A percentile compares a stretch with the other conserved stretches of the same genome.
Conservation (phyloP, 208 protist species). For the Endotrypanum monterogeii region DNA sequence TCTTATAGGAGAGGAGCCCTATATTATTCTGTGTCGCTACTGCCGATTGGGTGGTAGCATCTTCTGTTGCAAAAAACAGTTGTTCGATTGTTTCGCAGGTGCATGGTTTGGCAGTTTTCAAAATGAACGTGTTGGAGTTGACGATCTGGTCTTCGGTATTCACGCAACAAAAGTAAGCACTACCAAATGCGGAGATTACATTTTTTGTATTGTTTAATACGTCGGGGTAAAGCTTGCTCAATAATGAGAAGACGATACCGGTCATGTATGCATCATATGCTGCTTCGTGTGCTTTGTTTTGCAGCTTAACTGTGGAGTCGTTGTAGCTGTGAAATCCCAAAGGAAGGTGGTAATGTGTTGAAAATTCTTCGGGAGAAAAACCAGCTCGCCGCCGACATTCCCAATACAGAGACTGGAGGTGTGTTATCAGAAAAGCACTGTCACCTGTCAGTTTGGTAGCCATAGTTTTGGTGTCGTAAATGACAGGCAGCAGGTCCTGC, state of each 20-base stretch:
- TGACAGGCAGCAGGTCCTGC: slow-evolving; percentile 35
- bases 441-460: slow-evolving; percentile 20
- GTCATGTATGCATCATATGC: slow-evolving; percentile 86
- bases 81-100: slow-evolving; percentile 21
- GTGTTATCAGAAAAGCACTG: slow-evolving; percentile 22
- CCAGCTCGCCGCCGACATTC: slow-evolving; percentile 31
- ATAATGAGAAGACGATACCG: slow-evolving; percentile 44
- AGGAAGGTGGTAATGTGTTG: slow-evolving; percentile 33
- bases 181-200: slow-evolving; percentile 57
- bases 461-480: slow-evolving; percentile 83
- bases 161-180: slow-evolving; percentile 33
- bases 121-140: slow-evolving; percentile 22
- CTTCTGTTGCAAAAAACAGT: slow-evolving; percentile 25
- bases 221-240: slow-evolving; percentile 21
- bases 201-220: slow-evolving; percentile 31
- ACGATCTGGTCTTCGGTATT: slow-evolving; percentile 12
- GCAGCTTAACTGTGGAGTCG: slow-evolving; percentile 16
- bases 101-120: slow-evolving; percentile 9
- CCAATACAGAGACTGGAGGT: slow-evolving; percentile 46
- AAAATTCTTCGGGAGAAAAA: slow-evolving; percentile 6
- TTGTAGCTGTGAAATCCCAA: slow-evolving; percentile 67
- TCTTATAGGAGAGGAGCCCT: slow-evolving; percentile 17
- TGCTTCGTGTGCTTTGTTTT: slow-evolving; percentile 60
- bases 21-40: slow-evolving; percentile 16
- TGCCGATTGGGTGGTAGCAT: background rate